A percentile compares a stretch with the other conserved stretches of the same genome.
Evolutionary conservation across 2,329 filamentous ascomycete species (phyloP).

Genomic region (Fusarium chaquense): DNA sequence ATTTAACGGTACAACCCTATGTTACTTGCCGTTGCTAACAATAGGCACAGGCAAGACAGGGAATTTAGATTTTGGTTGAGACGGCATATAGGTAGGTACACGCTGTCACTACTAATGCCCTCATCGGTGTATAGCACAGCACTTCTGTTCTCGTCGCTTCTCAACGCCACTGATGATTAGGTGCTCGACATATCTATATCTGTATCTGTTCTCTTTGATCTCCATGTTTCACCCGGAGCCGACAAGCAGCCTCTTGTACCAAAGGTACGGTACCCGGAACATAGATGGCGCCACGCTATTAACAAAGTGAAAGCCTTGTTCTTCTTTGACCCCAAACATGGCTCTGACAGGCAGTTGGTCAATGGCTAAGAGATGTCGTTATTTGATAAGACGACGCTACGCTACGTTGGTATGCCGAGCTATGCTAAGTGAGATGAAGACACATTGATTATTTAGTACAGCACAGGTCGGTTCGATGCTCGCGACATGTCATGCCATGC

Average conservation of each 20-base stretch:
- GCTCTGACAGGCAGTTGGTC: conserved; percentile 1
- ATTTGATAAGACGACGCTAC: conserved; percentile 3
- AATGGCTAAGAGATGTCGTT: not conserved
- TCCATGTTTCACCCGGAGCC: conserved; percentile 33
- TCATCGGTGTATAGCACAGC: not conserved
- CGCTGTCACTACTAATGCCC: not conserved
- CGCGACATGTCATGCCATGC: conserved; percentile 17
- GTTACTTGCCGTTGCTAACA: not conserved
- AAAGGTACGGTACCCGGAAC: conserved; percentile 29
- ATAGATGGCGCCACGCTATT: conserved; percentile 18
- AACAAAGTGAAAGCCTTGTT: conserved; percentile 4
- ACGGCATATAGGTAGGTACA: not conserved
- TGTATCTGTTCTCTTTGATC: conserved; percentile 3
- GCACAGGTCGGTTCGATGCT: not conserved
- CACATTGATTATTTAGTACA: not conserved
- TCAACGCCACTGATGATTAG: conserved; percentile 4
- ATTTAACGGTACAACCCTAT: conserved; percentile 15
- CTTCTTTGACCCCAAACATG: not conserved
- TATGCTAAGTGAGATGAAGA: conserved; percentile 4
- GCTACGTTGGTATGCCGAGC: not conserved
- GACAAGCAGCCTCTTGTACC: conserved; percentile 21
- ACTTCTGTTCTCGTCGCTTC: conserved; percentile 1
- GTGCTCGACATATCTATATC: not conserved
- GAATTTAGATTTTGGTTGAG: not conserved
- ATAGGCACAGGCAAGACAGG: not conserved